Percentiles rank a stretch among this genome's conserved stretches.
These are phyloP conservation scores for Suhomyces choctaworum DNA, from an alignment of 1,139 yeast genomes.

Conservation along the genomic window DNA sequence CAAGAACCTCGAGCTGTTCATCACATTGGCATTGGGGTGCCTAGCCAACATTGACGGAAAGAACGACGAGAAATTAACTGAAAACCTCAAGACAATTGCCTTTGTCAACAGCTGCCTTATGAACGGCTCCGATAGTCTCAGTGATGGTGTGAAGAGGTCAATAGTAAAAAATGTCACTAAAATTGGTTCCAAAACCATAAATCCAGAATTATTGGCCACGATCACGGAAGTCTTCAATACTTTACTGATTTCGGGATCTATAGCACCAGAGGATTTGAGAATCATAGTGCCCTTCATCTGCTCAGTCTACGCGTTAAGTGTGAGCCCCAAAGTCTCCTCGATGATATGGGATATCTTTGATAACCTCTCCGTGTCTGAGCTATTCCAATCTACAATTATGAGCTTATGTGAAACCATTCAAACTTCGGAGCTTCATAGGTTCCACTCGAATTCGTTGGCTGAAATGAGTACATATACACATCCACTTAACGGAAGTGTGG, in stretches of 20 bases:
- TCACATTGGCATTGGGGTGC: constrained; percentile 8
- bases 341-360: constrained; percentile 38
- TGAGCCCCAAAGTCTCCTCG: constrained; percentile 38
- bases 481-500: constrained; percentile 43
- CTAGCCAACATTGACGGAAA: not conserved
- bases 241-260: constrained; percentile 45
- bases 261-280: constrained; percentile 44
- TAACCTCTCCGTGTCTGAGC: constrained; percentile 23
- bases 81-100: constrained; percentile 25
- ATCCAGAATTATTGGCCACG: constrained; percentile 37
- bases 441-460: constrained; percentile 10
- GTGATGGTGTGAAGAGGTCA: constrained; percentile 36
- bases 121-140: constrained; percentile 48
- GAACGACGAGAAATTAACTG: not conserved
- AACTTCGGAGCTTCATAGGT: constrained; percentile 28
- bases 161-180: constrained; percentile 38
- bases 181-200: constrained; percentile 46
- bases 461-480: constrained; percentile 7
- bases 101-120: constrained; percentile 49
- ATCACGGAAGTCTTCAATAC: constrained; percentile 50
- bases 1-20: constrained; percentile 45
- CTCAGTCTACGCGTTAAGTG: constrained; percentile 47
- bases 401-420: constrained; percentile 29
- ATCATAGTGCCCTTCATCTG: constrained; percentile 50
- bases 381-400: constrained; percentile 22